Percentiles rank a stretch among this genome's conserved stretches.
These are phyloP conservation scores for Austroboletus festivus DNA, from an alignment of 768 basidiomycete genomes.

Conservation along the genomic window DNA sequence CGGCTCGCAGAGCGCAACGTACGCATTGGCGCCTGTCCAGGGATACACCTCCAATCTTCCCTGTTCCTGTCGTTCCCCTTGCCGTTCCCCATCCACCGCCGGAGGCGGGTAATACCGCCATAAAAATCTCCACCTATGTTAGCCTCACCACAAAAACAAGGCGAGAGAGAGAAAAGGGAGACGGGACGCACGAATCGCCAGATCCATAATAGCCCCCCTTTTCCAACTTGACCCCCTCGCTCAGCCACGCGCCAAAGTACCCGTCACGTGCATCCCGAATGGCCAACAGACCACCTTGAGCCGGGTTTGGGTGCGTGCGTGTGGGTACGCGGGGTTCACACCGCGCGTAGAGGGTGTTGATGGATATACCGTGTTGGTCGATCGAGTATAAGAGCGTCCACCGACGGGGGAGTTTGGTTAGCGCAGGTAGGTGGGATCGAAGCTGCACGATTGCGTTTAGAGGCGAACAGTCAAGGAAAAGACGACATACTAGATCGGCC, in stretches of 20 bases:
- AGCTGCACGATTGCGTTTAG: too few relatives aligned
- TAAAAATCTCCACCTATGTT: slow-evolving; percentile 53
- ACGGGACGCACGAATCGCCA: slow-evolving; percentile 69
- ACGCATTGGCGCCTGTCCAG: slow-evolving; percentile 88
- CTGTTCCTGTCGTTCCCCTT: too few relatives aligned
- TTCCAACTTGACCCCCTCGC: slow-evolving; percentile 58
- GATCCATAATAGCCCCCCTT: slow-evolving; percentile 78
- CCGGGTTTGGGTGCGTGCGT: slow-evolving; percentile 21
- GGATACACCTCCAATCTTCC: slow-evolving; percentile 58
- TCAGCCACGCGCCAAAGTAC: slow-evolving; percentile 81
- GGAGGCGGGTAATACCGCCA: slow-evolving; percentile 61
- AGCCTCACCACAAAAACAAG: too few relatives aligned
- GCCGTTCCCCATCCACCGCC: slow-evolving; percentile 5
- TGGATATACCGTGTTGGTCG: slow-evolving; percentile 92
- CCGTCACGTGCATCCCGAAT: slow-evolving; percentile 61
- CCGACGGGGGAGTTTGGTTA: slow-evolving; percentile 61
- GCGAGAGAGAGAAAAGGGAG: background rate
- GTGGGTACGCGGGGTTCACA: slow-evolving; percentile 43
- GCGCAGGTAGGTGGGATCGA: slow-evolving; percentile 67
- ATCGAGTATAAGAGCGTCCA: slow-evolving; percentile 88
- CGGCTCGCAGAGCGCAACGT: slow-evolving; percentile 82
- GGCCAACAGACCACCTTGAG: slow-evolving; percentile 55
- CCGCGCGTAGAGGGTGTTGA: slow-evolving; percentile 78
- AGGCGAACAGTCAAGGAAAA: too few relatives aligned
- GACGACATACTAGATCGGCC: slow-evolving; percentile 54